Percentiles rank a stretch among this genome's conserved stretches.
Conservation (phyloP, 306 rosid species). For the Prunus davidiana region DNA sequence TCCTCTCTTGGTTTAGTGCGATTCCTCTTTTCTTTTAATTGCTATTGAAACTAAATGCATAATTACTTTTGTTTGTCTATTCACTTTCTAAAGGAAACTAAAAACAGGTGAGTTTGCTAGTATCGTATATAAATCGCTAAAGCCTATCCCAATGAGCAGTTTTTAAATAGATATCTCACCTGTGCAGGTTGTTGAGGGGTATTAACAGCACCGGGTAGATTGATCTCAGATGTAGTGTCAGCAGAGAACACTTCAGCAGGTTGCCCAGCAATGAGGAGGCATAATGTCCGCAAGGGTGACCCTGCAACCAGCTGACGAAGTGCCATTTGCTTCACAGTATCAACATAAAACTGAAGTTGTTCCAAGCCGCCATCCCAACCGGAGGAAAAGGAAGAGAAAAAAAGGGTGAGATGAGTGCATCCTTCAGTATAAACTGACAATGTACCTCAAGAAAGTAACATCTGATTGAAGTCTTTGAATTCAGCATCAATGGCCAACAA, state of each 20-base stretch:
- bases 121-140: neutral
- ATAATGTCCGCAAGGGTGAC: conserved; percentile 88
- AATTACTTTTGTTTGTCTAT: neutral
- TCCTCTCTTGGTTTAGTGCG: neutral
- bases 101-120: neutral
- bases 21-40: neutral
- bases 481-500: conserved; percentile 16
- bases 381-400: neutral
- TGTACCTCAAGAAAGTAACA: conserved; percentile 15
- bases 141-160: neutral
- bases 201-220: conserved; percentile 35
- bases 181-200: conserved; percentile 54
- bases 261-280: conserved; percentile 91
- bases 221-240: conserved; percentile 25
- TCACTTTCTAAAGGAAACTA: neutral
- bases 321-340: conserved; percentile 95
- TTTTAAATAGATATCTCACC: conserved; percentile 44
- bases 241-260: conserved; percentile 84
- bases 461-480: conserved; percentile 7
- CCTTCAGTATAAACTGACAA: conserved; percentile 6
- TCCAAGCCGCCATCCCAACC: conserved; percentile 20
- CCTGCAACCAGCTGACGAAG: conserved; percentile 73
- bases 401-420: neutral
- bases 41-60: neutral
- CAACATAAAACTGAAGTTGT: conserved; percentile 78